Base-by-base conservation (phyloP, 768 basidiomycete genomes). In the Mycena floridula region DNA sequence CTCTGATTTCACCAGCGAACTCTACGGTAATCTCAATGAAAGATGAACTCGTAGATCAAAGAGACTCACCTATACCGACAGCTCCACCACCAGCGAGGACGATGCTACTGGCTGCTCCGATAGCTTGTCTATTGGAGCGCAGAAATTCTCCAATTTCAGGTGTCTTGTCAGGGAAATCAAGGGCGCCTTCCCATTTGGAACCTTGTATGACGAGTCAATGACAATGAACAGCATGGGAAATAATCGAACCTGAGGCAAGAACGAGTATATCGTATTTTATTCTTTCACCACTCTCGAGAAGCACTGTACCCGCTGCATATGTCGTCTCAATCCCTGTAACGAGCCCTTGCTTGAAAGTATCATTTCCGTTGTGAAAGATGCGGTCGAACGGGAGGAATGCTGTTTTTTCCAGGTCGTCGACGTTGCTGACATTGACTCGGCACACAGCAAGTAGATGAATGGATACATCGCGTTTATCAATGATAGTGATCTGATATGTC, bases 241-340 rank as follows among this genome's bases (percentile, higher is more conserved):
- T n/a, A n/a, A n/a, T n/a, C n/a, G 68, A 70, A 2, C 85, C 85
- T 1, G 82, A 66, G 0, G 81, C 73, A 25, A 87, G 59, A 32
- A 87, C 68, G 30, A 88, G 74, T 18, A 72, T 60, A 8, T 70
- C 69, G 58, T 78, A 88, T 7, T 63, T 56, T 15, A 85, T 47
- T 16, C 56, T 56, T 41, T 78, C 69, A 25, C 79, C 80, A 50
- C 64, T 61, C 9, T 64, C 67, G 9, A 87, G 68, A 5, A 69
- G 62, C 7, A 87, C 67, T 23, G 55, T 48, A 0, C 72, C 66
- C 0, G 76, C 76, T 13, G 70, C 68, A 2, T 56, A 48, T 6
- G 53, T 58, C 18, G 61, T 44, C 15, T 54, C 59, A 49, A 32
- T 54, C 44, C 26, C 67, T 63, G 8, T 62, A 57, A 41, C 50